phyloP scores from a whole-genome alignment of 352 stramenopile species.

The Globisporangium paddicum region DNA sequence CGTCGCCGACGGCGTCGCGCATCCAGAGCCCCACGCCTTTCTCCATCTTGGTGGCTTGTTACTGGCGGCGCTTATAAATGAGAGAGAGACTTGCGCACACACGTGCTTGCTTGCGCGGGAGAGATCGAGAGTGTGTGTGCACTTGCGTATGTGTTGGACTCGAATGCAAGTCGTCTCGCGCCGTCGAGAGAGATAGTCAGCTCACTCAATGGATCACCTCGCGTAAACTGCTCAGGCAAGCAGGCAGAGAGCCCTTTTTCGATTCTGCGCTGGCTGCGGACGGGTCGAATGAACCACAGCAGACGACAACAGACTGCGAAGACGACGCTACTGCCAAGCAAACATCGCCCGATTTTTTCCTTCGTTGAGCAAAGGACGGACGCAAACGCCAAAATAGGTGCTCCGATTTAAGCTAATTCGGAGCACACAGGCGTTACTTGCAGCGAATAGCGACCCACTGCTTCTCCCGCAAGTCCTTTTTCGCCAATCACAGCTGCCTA shows the following conservation, averaged over 20 bases:
- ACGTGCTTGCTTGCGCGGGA: neutral
- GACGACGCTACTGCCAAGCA: neutral
- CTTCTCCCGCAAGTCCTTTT: neutral
- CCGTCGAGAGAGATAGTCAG: constrained; percentile 6
- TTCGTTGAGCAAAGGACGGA: neutral
- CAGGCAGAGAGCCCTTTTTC: constrained; percentile 8
- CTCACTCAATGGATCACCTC: neutral
- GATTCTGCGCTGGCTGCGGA: constrained; percentile 2
- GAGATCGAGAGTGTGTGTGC: constrained; percentile 7
- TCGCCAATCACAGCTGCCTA: neutral
- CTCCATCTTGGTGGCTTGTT: constrained; percentile 41
- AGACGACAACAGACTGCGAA: constrained; percentile 5
- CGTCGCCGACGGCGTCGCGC: constrained; percentile 53
- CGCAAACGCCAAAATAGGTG: neutral
- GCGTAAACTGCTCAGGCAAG: neutral
- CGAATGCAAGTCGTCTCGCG: constrained; percentile 3
- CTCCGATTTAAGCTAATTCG: too few relatives aligned
- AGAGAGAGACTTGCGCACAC: too few relatives aligned
- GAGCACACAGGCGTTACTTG: neutral
- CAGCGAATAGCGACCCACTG: neutral
- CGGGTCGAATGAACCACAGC: neutral
- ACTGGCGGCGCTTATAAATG: neutral
- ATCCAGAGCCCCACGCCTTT: constrained; percentile 80
- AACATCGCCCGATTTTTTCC: constrained; percentile 3
- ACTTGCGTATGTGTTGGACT: neutral